Conservation (phyloP, 2,329 filamentous ascomycete genomes). For the Seiridium unicorne region DNA sequence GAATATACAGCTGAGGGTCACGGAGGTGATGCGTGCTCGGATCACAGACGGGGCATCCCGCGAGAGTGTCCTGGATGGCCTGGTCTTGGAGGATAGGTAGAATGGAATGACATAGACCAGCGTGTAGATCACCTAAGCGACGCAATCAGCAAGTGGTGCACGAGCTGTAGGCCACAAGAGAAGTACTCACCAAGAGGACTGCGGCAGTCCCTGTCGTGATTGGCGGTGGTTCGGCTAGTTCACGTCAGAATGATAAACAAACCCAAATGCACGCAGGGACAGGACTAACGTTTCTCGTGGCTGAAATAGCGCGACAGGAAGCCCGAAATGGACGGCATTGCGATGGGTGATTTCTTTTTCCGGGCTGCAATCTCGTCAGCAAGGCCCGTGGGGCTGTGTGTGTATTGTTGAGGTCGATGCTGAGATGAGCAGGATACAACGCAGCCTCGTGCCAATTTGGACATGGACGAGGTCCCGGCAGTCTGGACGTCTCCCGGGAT, state of each 20-base stretch:
- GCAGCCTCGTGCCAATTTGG: background rate
- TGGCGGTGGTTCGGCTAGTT: constrained; percentile 34
- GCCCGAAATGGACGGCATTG: constrained; percentile 26
- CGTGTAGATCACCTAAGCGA: constrained; percentile 70
- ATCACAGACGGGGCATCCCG: constrained; percentile 90
- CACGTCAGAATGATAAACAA: constrained; percentile 17
- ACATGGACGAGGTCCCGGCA: background rate
- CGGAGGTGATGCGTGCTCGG: constrained; percentile 77
- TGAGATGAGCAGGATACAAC: background rate
- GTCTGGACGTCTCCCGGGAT: constrained; percentile 3
- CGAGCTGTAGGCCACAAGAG: background rate
- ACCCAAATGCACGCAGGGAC: background rate
- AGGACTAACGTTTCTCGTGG: constrained; percentile 27
- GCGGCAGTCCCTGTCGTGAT: constrained; percentile 37
- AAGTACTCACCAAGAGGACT: constrained; percentile 31
- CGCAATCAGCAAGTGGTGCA: background rate
- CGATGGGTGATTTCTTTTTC: constrained; percentile 5
- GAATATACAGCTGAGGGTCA: constrained; percentile 70
- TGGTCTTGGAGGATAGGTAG: constrained; percentile 77
- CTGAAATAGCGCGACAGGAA: constrained; percentile 25
- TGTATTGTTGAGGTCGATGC: background rate
- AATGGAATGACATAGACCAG: constrained; percentile 86
- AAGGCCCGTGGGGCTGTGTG: constrained; percentile 4
- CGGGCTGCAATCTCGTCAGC: background rate
- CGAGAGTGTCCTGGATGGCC: constrained; percentile 74